Evolutionary conservation across 495 filamentous ascomycete genomes (phyloP).

Genomic region (Cetradonia linearis): DNA sequence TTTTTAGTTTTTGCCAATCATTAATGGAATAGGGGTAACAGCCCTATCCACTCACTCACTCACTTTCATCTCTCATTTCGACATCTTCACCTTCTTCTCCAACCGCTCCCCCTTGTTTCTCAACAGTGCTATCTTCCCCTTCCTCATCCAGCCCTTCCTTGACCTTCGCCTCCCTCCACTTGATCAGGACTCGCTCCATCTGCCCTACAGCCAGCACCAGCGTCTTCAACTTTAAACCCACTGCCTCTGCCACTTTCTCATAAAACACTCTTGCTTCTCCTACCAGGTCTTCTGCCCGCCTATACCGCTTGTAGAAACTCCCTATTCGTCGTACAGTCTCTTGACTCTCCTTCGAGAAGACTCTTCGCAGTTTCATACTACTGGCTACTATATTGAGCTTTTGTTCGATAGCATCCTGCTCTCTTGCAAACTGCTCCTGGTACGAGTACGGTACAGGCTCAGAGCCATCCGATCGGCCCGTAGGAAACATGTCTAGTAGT

Average conservation of each 20-base stretch:
- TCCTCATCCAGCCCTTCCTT: constrained; percentile 21
- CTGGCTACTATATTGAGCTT: constrained; percentile 35
- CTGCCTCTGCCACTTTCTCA: constrained; percentile 41
- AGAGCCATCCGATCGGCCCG: constrained; percentile 23
- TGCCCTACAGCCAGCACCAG: constrained; percentile 40
- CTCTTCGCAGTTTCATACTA: constrained; percentile 26
- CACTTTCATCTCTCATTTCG: background rate
- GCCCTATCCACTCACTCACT: background rate
- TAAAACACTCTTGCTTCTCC: constrained; percentile 46
- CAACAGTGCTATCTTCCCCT: background rate
- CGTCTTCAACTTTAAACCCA: constrained; percentile 38
- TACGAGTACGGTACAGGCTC: constrained; percentile 16
- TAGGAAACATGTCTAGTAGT: constrained; percentile 45
- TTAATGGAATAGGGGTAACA: no score
- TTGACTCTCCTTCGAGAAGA: constrained; percentile 24
- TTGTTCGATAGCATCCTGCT: constrained; percentile 23
- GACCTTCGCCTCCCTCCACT: constrained; percentile 30
- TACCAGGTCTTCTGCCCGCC: constrained; percentile 46
- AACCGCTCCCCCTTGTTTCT: background rate
- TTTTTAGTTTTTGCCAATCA: no score
- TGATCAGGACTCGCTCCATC: constrained; percentile 37
- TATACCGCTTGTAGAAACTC: constrained; percentile 47
- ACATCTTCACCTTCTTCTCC: background rate
- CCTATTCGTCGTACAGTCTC: constrained; percentile 38
- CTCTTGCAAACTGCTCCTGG: constrained; percentile 22